Base-by-base conservation (phyloP, 1,284 basidiomycete genomes). In the Porodaedalea pini region DNA sequence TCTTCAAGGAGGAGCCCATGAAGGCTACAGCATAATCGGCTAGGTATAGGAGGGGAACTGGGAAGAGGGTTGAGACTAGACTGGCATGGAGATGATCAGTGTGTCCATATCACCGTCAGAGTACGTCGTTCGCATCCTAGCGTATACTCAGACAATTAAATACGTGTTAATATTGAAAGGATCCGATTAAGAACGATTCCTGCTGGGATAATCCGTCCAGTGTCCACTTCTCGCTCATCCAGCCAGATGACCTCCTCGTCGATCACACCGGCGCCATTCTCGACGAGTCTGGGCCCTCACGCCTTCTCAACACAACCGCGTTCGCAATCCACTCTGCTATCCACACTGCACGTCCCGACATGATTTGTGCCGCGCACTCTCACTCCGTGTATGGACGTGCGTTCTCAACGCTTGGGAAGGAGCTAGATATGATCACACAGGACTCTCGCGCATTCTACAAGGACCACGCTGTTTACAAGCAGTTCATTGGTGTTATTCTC, bases 331-430 rank as follows among this genome's bases (percentile, higher is more conserved):
- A 81, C 64, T 78, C 78, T 27, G 77, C 81, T 2, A 76, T 85
- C 51, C 83, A 85, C 65, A 71, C 73, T 15, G 78, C 79, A 17
- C 78, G 83, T 25, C 81, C 82, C 0, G 84, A 87, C 63, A 75
- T 85, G n/a, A 64, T 80, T 31, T 83, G 83, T 39, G 82, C 82
- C 3, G 84, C 83, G 4, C 85, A 87, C 68, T 80, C 79, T 17
- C 85, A 88, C 67, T 80, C 79, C 3, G 70, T 80, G 25, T 74
- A 81, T 66, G 85, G 83, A 17, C 82, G 82, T 64, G 78, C 83
- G 0, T 87, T 83, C 71, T 75, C 78, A 10, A 74, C 79, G 0
- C 74, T 86, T 5, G 83, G 83, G 7, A 74, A 77, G 41, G 75
- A 77, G 39, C 71, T 85, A 51, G 79, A 84, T 52, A 75, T 80